phyloP scores from a whole-genome alignment of 2,329 filamentous ascomycete genomes.

The Cladosporium sp. region DNA sequence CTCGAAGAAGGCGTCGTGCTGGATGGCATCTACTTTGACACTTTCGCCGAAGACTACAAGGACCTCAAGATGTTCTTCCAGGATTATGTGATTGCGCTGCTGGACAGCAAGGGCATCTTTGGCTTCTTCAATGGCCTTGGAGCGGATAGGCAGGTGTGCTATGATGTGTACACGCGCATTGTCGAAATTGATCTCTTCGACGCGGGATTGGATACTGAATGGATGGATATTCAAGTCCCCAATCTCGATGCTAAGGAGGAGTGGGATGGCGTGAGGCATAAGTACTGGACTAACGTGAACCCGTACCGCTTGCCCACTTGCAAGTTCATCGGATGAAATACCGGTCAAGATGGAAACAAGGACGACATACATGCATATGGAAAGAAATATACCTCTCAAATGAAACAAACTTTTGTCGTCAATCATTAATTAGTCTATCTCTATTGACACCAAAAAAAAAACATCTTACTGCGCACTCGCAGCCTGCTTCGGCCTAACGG shows the following conservation, averaged over 20 bases:
- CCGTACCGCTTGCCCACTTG: conserved; percentile 74
- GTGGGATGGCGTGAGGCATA: conserved; percentile 84
- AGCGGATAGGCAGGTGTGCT: conserved; percentile 87
- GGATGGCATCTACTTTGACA: conserved; percentile 83
- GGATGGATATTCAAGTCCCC: conserved; percentile 75
- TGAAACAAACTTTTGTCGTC: not conserved
- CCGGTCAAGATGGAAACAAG: not conserved
- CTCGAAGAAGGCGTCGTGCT: conserved; percentile 46
- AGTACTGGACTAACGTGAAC: conserved; percentile 80
- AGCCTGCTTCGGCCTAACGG: conserved; percentile 27
- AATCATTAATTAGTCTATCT: not conserved
- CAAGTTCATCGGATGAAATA: conserved; percentile 65
- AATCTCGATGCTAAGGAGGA: conserved; percentile 69
- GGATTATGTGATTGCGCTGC: conserved; percentile 77
- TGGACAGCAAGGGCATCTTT: conserved; percentile 62
- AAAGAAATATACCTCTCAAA: conserved; percentile 9
- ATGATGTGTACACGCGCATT: conserved; percentile 90
- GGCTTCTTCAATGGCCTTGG: conserved; percentile 76
- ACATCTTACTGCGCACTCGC: conserved; percentile 22
- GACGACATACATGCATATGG: not conserved
- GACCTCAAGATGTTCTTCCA: conserved; percentile 85
- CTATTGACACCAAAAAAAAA: not conserved
- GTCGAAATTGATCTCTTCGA: conserved; percentile 89
- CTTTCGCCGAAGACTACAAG: conserved; percentile 89
- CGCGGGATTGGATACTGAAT: conserved; percentile 85